phyloP scores from a whole-genome alignment of 495 filamentous ascomycete genomes.

The Clavariopsis aquatica region DNA sequence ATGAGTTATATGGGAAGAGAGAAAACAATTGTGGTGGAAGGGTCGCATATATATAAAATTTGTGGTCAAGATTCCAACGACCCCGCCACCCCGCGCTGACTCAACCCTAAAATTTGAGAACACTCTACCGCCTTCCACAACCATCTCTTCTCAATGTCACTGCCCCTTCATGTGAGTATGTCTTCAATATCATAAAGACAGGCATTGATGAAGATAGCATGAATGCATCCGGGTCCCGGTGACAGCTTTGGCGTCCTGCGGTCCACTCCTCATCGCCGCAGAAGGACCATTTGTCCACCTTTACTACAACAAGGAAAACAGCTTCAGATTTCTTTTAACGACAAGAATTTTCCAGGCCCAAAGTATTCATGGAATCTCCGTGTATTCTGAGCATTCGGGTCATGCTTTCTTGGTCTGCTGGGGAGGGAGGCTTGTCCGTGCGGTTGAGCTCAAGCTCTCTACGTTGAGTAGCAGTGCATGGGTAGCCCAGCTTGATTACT shows the following conservation, averaged over 20 bases:
- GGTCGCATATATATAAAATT: background rate
- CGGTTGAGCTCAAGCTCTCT: conserved; percentile 35
- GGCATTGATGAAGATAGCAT: conserved; percentile 32
- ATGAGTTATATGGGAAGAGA: background rate
- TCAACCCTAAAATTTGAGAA: conserved; percentile 32
- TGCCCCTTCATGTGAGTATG: conserved; percentile 24
- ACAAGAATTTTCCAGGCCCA: conserved; percentile 60
- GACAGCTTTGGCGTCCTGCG: conserved; percentile 58
- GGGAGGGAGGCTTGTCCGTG: conserved; percentile 40
- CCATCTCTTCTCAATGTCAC: conserved; percentile 33
- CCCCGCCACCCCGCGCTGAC: conserved; percentile 31
- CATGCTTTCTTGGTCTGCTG: conserved; percentile 36
- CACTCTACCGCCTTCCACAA: conserved; percentile 9
- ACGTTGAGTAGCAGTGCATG: conserved; percentile 19
- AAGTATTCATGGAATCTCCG: conserved; percentile 67
- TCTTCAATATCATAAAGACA: background rate
- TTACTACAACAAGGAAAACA: conserved; percentile 50
- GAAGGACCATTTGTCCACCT: conserved; percentile 73
- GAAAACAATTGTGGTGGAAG: background rate
- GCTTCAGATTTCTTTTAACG: conserved; percentile 44
- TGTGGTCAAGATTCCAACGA: background rate
- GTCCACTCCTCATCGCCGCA: conserved; percentile 60
- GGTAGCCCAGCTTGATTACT: background rate
- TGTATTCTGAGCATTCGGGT: conserved; percentile 35
- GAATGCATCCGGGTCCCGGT: conserved; percentile 50